Evolutionary conservation across 257 asterid species (phyloP).

Genomic region (Solanum gracilifrons): DNA sequence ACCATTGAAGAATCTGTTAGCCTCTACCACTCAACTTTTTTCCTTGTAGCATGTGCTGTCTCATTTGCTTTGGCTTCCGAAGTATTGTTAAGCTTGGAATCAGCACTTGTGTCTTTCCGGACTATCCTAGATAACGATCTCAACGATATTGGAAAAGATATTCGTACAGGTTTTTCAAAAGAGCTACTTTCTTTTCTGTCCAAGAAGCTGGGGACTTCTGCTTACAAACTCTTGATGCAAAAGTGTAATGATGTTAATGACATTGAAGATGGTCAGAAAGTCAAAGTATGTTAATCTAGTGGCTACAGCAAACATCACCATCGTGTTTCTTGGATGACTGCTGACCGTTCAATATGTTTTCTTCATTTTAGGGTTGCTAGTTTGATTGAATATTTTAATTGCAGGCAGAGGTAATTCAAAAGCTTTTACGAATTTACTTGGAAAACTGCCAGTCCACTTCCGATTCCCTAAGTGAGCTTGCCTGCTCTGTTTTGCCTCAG

Average conservation of each 20-base stretch:
- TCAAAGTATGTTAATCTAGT: constrained; percentile 37
- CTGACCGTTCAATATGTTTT: not conserved
- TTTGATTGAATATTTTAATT: not conserved
- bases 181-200: constrained; percentile 44
- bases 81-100: constrained; percentile 53
- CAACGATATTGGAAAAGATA: constrained; percentile 27
- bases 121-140: constrained; percentile 25
- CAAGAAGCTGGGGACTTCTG: constrained; percentile 52
- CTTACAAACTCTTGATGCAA: constrained; percentile 58
- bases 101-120: constrained; percentile 44
- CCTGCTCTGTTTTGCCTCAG: constrained; percentile 64
- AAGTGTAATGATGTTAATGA: constrained; percentile 47
- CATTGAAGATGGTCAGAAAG: constrained; percentile 34
- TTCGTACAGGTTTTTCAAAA: constrained; percentile 25
- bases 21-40: constrained; percentile 6
- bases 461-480: constrained; percentile 60
- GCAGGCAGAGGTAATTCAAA: constrained; percentile 82
- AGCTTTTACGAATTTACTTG: constrained; percentile 67
- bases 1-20: not conserved
- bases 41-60: constrained; percentile 47
- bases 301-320: not conserved
- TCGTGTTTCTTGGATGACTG: not conserved
- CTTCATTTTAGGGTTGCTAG: not conserved
- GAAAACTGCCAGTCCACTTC: constrained; percentile 48
- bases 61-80: constrained; percentile 73